These are phyloP conservation scores for Vitis cinerea DNA, from an alignment of 164 flowering plant species.

Conservation along the genomic window DNA sequence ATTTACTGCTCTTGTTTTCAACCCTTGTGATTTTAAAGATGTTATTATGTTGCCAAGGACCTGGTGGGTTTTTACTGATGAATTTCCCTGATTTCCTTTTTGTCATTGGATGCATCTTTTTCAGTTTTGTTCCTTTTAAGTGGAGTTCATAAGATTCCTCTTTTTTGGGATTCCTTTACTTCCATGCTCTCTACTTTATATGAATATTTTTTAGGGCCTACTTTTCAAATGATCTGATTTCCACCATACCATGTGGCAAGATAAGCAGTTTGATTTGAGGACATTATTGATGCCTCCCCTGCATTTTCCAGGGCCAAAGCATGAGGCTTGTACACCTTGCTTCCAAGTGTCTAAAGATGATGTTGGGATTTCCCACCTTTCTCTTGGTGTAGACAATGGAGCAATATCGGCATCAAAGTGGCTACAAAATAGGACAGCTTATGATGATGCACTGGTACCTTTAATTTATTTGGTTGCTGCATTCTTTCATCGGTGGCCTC, in stretches of 20 bases:
- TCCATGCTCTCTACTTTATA: slow-evolving; percentile 6
- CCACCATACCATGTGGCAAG: slow-evolving; percentile 33
- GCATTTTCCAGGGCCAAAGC: slow-evolving; percentile 68
- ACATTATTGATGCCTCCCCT: slow-evolving; percentile 64
- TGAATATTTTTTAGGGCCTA: background rate
- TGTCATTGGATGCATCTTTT: background rate
- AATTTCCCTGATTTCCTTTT: background rate
- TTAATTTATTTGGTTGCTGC: slow-evolving; percentile 15
- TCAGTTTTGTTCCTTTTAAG: background rate
- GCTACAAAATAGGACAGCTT: slow-evolving; percentile 15
- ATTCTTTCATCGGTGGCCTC: slow-evolving; percentile 31
- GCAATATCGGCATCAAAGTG: slow-evolving; percentile 28
- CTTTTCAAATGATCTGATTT: slow-evolving; percentile 9
- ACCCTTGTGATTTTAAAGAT: slow-evolving; percentile 2
- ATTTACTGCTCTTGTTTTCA: background rate
- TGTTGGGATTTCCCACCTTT: slow-evolving; percentile 43
- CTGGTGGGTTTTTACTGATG: background rate
- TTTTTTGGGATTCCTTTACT: background rate
- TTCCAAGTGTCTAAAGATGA: slow-evolving; percentile 49
- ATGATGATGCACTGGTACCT: slow-evolving; percentile 12
- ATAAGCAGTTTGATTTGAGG: slow-evolving; percentile 25
- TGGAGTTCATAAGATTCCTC: background rate
- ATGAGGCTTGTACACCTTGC: slow-evolving; percentile 51
- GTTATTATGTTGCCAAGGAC: background rate
- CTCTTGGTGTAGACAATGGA: slow-evolving; percentile 30